These are phyloP conservation scores for Backusella sp. DNA, from an alignment of 192 early-diverging fungal genomes.

Conservation along the genomic window DNA sequence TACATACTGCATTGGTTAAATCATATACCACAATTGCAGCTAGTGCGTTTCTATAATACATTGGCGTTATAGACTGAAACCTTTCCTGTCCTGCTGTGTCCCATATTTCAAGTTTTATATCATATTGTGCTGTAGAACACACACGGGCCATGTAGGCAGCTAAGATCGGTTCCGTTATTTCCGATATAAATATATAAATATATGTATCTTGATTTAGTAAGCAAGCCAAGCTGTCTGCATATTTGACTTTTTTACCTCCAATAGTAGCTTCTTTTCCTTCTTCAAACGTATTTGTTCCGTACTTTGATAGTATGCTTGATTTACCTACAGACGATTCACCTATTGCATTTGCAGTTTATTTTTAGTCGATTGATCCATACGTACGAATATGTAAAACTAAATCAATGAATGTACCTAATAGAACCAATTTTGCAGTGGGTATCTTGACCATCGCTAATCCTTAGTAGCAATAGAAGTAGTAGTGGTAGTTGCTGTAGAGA, in stretches of 20 bases:
- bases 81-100: constrained; percentile 95
- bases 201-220: not conserved
- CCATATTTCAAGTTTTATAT: constrained; percentile 79
- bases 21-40: constrained; percentile 95
- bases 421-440: constrained; percentile 93
- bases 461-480: not conserved
- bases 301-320: constrained; percentile 87
- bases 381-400: not conserved
- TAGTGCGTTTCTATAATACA: constrained; percentile 98
- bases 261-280: constrained; percentile 98
- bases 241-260: constrained; percentile 52
- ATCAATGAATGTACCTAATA: constrained; percentile 58
- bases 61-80: constrained; percentile 85
- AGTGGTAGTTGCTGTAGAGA: not conserved
- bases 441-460: constrained; percentile 49
- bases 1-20: constrained; percentile 72
- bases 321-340: constrained; percentile 93
- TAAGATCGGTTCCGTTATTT: constrained; percentile 19
- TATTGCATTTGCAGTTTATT: constrained; percentile 10
- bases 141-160: constrained; percentile 89
- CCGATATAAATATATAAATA: not conserved
- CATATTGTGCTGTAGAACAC: constrained; percentile 78
- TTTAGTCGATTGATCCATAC: not conserved
- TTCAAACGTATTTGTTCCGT: constrained; percentile 91
- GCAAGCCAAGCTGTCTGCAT: not conserved